Evolutionary conservation across 441 rosid genomes (phyloP).

Genomic region (Euphorbia corollata): DNA sequence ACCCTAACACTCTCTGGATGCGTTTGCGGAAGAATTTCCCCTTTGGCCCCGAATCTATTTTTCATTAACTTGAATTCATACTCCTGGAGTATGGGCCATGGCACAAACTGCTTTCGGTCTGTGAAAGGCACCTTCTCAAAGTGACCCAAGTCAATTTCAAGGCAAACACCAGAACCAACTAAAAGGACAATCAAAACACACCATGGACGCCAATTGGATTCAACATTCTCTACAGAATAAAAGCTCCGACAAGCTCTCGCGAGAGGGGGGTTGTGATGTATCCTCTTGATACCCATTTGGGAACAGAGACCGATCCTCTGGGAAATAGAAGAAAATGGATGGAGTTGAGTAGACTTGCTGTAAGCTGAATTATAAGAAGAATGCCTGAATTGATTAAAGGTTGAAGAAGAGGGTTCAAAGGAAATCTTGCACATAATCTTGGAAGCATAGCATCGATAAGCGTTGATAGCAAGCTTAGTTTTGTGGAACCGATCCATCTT

Average conservation of each 20-base stretch:
- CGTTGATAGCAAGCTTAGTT: slow-evolving; percentile 37
- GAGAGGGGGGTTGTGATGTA: slow-evolving; percentile 26
- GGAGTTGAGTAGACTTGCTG: slow-evolving; percentile 34
- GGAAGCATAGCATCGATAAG: slow-evolving; percentile 39
- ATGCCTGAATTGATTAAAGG: slow-evolving; percentile 26
- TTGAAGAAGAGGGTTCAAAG: slow-evolving; percentile 26
- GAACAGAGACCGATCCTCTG: slow-evolving; percentile 33
- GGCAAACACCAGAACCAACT: slow-evolving; percentile 50
- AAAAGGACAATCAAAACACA: slow-evolving; percentile 48
- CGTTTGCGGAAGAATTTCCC: slow-evolving; percentile 67
- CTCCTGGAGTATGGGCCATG: slow-evolving; percentile 68
- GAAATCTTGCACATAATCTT: slow-evolving; percentile 28
- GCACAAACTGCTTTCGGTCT: slow-evolving; percentile 72
- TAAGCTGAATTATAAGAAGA: slow-evolving; percentile 21
- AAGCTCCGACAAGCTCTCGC: slow-evolving; percentile 34
- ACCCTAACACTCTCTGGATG: slow-evolving; percentile 84
- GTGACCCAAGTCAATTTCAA: slow-evolving; percentile 60
- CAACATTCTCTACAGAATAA: slow-evolving; percentile 68
- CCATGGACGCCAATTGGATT: too few species aligned
- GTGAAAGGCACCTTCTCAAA: slow-evolving; percentile 86
- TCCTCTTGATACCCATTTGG: slow-evolving; percentile 18
- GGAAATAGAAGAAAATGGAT: slow-evolving; percentile 26
- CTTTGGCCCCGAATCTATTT: slow-evolving; percentile 41
- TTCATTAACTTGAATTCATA: slow-evolving; percentile 55
- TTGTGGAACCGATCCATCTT: slow-evolving; percentile 41